Evolutionary conservation across 1,284 basidiomycete species (phyloP), one percentile per base, ranked within the genome.

Genomic region (Ganoderma multipileum): DNA sequence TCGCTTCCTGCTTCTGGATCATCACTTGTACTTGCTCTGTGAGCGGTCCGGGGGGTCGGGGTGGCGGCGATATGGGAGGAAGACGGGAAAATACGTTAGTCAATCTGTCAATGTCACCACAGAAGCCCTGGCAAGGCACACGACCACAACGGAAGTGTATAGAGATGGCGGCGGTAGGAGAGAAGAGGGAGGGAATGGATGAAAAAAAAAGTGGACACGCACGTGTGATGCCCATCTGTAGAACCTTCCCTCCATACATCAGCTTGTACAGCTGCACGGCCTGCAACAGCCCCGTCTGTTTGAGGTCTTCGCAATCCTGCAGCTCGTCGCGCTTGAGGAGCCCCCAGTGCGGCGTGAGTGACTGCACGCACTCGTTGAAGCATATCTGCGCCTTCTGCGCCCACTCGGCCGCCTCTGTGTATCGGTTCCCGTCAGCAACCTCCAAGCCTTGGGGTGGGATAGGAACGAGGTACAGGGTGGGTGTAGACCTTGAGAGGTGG

Each of bases 141-240:
- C 6, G 11, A n/a, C 20, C 7, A 8, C 12, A 18, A 63, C 28
- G 42, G 30, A 23, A 60, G 23, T 36, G 55, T 7, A n/a, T 11
- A 18, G 7, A 20, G 7, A 23, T 2, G 3, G 30, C 30, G 8
- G 57, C 16, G 26, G 36, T 20, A 18, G 36, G 30, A 28, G 28
- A 6, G 38, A 23, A 42, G 36, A 23, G n/a, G 36, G 30, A 28
- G 28, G 9, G 38, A 23, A 42, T n/a, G 39, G 41, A 23, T 5
- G 38, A 39, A 41, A 5, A 14, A 14, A 23, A 39, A 23, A n/a
- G 33, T 23, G 50, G 16, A n/a, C 39, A 72, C 74, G 67, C 44
- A 76, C 75, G 72, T 12, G 72, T 72, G 69, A 76, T 76, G 60
- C 75, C 75, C 68, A 75, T 73, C 50, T 65, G 68, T 50, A 76